A percentile compares a stretch with the other conserved stretches of the same genome.
Conservation (phyloP, 2,329 filamentous ascomycete genomes). For the Phaeosphaeriaceae sp. region DNA sequence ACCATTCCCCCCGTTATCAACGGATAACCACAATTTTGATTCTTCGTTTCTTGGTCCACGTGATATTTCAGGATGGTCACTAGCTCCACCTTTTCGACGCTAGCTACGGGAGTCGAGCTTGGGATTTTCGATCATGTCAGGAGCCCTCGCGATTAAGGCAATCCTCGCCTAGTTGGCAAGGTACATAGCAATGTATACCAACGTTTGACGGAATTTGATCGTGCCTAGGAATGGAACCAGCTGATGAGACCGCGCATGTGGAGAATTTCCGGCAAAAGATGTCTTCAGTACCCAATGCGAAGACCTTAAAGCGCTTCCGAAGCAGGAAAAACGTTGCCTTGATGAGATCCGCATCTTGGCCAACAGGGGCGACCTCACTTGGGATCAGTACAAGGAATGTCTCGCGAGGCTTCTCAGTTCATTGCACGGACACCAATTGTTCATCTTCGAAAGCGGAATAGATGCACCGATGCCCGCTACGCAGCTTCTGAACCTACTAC, state of each 20-base stretch:
- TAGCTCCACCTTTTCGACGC: neutral
- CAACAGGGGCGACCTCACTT: neutral
- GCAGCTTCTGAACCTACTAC: neutral
- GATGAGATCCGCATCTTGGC: neutral
- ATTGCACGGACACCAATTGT: neutral
- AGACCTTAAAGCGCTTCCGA: neutral
- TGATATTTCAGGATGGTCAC: neutral
- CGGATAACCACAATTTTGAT: neutral
- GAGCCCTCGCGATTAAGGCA: neutral
- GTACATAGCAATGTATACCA: neutral
- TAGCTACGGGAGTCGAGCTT: neutral
- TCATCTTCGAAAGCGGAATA: neutral
- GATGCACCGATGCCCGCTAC: neutral
- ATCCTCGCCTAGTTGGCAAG: neutral
- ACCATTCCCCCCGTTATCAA: neutral
- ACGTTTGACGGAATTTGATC: neutral
- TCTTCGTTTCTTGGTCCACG: neutral
- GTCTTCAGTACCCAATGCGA: neutral
- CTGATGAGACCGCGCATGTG: neutral
- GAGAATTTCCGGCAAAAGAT: neutral
- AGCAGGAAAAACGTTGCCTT: neutral
- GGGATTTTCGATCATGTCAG: neutral
- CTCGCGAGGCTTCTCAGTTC: neutral
- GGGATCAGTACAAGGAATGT: neutral
- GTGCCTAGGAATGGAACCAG: neutral